A percentile compares a stretch with the other conserved stretches of the same genome.
Conservation (phyloP, 2,329 filamentous ascomycete genomes). For the Aspergillus alliaceus region DNA sequence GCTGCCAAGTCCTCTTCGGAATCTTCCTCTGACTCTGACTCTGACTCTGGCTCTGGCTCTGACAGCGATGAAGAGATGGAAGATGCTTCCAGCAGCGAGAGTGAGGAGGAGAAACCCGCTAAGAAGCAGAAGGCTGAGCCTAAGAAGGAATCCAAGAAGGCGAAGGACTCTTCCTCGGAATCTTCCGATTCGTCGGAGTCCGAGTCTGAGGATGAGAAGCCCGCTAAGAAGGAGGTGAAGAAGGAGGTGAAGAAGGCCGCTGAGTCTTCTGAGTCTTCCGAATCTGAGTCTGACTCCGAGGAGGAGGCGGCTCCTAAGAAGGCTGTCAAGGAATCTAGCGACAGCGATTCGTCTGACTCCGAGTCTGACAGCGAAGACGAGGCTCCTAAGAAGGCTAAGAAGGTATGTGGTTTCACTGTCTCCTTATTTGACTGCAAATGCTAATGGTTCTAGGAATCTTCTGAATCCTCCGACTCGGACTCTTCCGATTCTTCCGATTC, state of each 20-base stretch:
- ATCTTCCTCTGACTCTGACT: constrained; percentile 30
- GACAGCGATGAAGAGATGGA: constrained; percentile 36
- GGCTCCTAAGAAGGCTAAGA: constrained; percentile 28
- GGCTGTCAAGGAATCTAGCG: constrained; percentile 23
- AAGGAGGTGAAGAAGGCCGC: constrained; percentile 26
- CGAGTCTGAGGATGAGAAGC: constrained; percentile 39
- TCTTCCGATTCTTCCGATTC: constrained; percentile 22
- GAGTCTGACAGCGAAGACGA: constrained; percentile 26
- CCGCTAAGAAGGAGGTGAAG: constrained; percentile 35
- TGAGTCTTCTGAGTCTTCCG: constrained; percentile 6
- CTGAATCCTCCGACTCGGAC: constrained; percentile 14
- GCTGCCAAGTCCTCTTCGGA: constrained; percentile 30
- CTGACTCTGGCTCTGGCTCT: constrained; percentile 23
- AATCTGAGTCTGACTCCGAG: constrained; percentile 18
- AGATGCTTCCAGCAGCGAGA: constrained; percentile 31
- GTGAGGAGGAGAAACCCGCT: constrained; percentile 29
- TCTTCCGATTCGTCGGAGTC: constrained; percentile 26
- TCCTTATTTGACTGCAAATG: background rate
- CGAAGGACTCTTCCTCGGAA: constrained; percentile 28
- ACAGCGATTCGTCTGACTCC: constrained; percentile 36
- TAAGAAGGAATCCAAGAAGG: constrained; percentile 28
- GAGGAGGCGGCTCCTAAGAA: constrained; percentile 25
- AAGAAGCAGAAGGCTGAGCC: constrained; percentile 28
- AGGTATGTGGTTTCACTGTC: constrained; percentile 19
- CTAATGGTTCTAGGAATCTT: constrained; percentile 14